phyloP scores from a whole-genome alignment of 306 rosid genomes.

The Quercus dentata region DNA sequence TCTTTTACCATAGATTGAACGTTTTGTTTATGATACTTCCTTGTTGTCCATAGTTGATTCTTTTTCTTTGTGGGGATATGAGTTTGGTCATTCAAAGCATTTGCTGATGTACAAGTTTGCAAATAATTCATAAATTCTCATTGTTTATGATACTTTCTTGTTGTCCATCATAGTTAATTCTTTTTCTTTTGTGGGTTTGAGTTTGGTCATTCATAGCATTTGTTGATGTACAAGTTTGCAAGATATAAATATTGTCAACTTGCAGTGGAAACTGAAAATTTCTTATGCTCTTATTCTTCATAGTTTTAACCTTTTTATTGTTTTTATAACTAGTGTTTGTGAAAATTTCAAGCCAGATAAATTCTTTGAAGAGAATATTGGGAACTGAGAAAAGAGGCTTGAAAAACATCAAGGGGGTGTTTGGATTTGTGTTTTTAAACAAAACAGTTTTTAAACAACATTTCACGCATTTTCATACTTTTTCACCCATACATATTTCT shows the following conservation, averaged over 20 bases:
- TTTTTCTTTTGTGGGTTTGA: slow-evolving; percentile 2
- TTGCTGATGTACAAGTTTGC: slow-evolving; percentile 12
- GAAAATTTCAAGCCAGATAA: background rate
- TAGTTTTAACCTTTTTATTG: too few species aligned
- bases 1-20: background rate
- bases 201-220: slow-evolving; percentile 17
- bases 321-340: background rate
- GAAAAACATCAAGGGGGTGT: too few species aligned
- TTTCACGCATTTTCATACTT: too few species aligned
- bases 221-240: slow-evolving; percentile 7
- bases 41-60: slow-evolving; percentile 52
- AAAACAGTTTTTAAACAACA: too few species aligned
- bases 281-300: too few species aligned
- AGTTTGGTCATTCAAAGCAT: slow-evolving; percentile 18
- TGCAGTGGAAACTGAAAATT: too few species aligned
- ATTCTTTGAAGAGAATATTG: too few species aligned
- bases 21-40: slow-evolving; percentile 30
- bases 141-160: slow-evolving; percentile 35
- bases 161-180: slow-evolving; percentile 54
- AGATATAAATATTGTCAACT: background rate
- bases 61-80: slow-evolving; percentile 8
- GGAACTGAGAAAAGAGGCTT: too few species aligned
- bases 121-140: background rate
- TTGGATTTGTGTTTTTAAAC: too few species aligned
- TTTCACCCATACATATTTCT: too few species aligned